phyloP scores from a whole-genome alignment of 257 asterid species.

The Nicotiana knightiana region DNA sequence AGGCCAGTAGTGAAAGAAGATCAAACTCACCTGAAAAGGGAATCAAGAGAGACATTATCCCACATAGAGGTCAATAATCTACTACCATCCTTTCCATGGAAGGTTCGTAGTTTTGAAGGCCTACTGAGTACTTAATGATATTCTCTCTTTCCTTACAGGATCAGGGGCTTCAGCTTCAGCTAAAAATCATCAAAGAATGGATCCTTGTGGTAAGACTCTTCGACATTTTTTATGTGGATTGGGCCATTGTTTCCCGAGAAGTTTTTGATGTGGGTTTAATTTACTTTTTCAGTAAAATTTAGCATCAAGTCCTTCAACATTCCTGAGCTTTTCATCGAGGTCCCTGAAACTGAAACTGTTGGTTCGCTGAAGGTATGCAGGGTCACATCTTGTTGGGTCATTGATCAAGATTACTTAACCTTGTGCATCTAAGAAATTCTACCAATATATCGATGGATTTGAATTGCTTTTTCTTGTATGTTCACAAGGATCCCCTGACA shows the following conservation, averaged over 20 bases:
- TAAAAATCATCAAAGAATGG: slow-evolving; percentile 43
- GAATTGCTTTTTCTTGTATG: not conserved
- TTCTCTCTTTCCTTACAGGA: slow-evolving; percentile 35
- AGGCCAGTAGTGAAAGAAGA: slow-evolving; percentile 58
- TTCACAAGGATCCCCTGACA: not conserved
- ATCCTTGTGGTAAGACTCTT: slow-evolving; percentile 46
- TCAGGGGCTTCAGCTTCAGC: slow-evolving; percentile 29
- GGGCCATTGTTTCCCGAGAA: not conserved
- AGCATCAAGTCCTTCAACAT: slow-evolving; percentile 91
- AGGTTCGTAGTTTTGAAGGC: not conserved
- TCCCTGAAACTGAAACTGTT: slow-evolving; percentile 84
- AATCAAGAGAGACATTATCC: slow-evolving; percentile 21
- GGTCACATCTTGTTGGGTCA: not conserved
- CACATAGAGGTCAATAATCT: slow-evolving; percentile 28
- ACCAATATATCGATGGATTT: not conserved
- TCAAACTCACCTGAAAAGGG: slow-evolving; percentile 54
- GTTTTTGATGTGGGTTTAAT: not conserved
- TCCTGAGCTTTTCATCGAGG: slow-evolving; percentile 92
- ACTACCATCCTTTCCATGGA: not conserved
- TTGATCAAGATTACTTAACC: not conserved
- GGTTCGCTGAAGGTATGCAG: slow-evolving; percentile 81
- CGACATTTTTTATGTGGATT: not conserved
- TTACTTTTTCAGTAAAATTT: slow-evolving; percentile 56
- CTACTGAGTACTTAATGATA: slow-evolving; percentile 24
- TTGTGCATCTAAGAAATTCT: not conserved